phyloP scores from a whole-genome alignment of 2,329 filamentous ascomycete genomes.

The Phaeosphaeria sp. region DNA sequence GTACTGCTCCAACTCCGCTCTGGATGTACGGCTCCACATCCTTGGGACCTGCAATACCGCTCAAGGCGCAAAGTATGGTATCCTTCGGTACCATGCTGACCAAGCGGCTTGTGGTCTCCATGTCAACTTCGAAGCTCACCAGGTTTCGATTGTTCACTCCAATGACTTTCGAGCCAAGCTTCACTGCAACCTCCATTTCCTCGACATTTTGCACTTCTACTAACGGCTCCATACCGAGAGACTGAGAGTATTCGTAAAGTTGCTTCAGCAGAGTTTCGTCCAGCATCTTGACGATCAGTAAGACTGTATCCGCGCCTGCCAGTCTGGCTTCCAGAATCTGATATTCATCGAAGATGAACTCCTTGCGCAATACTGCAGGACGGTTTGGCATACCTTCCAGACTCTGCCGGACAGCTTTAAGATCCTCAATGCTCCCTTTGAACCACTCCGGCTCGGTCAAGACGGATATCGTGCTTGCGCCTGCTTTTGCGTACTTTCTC shows the following conservation, averaged over 20 bases:
- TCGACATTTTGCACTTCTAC: slow-evolving; percentile 95
- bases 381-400: slow-evolving; percentile 91
- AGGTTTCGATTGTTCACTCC: slow-evolving; percentile 98
- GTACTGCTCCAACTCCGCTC: slow-evolving; percentile 88
- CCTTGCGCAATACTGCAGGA: slow-evolving; percentile 90
- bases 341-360: slow-evolving; percentile 98
- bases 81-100: slow-evolving; percentile 85
- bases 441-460: slow-evolving; percentile 99
- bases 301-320: slow-evolving; percentile 90
- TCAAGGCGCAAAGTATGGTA: slow-evolving; percentile 90
- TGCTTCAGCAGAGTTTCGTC: slow-evolving; percentile 74
- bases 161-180: slow-evolving; percentile 87
- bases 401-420: slow-evolving; percentile 84
- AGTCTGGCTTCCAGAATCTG: slow-evolving; percentile 94
- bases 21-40: slow-evolving; percentile 88
- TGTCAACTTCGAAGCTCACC: slow-evolving; percentile 94
- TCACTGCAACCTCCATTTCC: slow-evolving; percentile 88
- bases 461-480: slow-evolving; percentile 97
- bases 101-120: slow-evolving; percentile 87
- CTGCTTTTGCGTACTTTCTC: slow-evolving; percentile 87
- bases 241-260: slow-evolving; percentile 87
- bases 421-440: slow-evolving; percentile 94
- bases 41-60: slow-evolving; percentile 86
- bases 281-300: slow-evolving; percentile 98
- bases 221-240: slow-evolving; percentile 94